Evolutionary conservation across 106 monocot species (phyloP).

Genomic region (Agapanthus africanus): DNA sequence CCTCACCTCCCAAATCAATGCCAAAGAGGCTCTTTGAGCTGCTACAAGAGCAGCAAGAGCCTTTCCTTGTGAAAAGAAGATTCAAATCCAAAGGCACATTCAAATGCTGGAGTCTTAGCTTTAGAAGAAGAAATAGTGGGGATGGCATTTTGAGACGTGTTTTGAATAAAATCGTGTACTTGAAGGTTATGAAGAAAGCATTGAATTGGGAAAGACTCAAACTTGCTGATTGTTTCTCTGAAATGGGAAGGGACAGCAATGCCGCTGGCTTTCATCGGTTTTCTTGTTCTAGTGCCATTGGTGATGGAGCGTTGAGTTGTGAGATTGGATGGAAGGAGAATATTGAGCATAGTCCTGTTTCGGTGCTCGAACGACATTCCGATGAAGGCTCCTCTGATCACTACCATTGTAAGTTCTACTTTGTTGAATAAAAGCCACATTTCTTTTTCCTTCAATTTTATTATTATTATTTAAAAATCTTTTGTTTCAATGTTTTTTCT

Average conservation of each 20-base stretch:
- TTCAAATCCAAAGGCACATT: slow-evolving; percentile 3
- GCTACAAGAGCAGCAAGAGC: slow-evolving; percentile 77
- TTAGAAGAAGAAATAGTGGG: not conserved
- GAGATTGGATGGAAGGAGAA: slow-evolving; percentile 5
- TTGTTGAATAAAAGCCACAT: too few relatives aligned
- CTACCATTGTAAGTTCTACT: slow-evolving; percentile 3
- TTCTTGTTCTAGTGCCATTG: not conserved
- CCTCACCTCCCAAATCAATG: slow-evolving; percentile 17
- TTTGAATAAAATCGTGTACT: slow-evolving; percentile 11
- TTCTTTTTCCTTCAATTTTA: too few relatives aligned
- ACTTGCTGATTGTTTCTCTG: slow-evolving; percentile 2
- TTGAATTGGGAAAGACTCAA: slow-evolving; percentile 6
- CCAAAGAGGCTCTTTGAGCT: slow-evolving; percentile 58
- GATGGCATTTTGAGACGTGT: slow-evolving; percentile 9
- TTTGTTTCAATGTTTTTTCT: too few relatives aligned
- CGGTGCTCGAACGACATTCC: slow-evolving; percentile 1
- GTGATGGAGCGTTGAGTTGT: slow-evolving; percentile 2
- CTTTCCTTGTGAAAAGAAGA: slow-evolving; percentile 34
- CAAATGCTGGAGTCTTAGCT: slow-evolving; percentile 18
- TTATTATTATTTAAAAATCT: too few relatives aligned
- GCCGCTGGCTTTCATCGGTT: slow-evolving; percentile 2
- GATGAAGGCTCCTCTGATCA: slow-evolving; percentile 1
- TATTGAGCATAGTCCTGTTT: slow-evolving; percentile 15
- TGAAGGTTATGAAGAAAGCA: slow-evolving; percentile 11
- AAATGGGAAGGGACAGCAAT: not conserved